Evolutionary conservation across 2,329 filamentous ascomycete genomes (phyloP), one percentile per base, ranked within the genome.

Genomic region (Talaromyces sp.): DNA sequence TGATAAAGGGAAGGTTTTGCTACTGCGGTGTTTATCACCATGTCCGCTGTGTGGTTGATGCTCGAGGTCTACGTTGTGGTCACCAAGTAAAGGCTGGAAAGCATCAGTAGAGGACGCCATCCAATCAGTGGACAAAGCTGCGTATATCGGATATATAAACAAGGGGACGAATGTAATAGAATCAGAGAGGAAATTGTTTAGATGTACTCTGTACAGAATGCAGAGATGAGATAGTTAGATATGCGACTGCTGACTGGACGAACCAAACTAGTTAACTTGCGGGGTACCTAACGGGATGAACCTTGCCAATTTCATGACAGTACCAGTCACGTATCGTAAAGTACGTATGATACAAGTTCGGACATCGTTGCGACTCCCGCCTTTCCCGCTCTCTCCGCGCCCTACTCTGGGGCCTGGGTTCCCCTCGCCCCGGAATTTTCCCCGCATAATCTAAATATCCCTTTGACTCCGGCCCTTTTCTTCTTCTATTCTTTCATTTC

Each of bases 71-170:
- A 33, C 21, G 6, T 31, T 21, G 25, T 53, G 37, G 17, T 55
- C 45, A 33, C 57, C 43, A 21, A 59, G 53, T 10, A 59, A 51
- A 21, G 57, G 57, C 31, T 59, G 57, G 9, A 52, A 56, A 17
- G 57, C 36, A 50, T 59, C 52, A 41, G 22, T 25, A 35, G 54
- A 50, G 54, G 57, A 56, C 28, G 52, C 57, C 57, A 59, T 59
- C 37, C 19, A 50, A 43, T 25, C 17, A 5, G 9, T 37, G 21
- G 31, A 17, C 2, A 10, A 31, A 46, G 25, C 6, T 33, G 43
- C 25, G n/a, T n/a, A n/a, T n/a, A n/a, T n/a, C n/a, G n/a, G n/a
- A 46, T 31, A 13, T 35, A 35, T 21, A 15, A 15, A 13, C 13
- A 48, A 13, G 10, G 3, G 28, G 33, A 35, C n/a, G 19, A 21